Evolutionary conservation across 768 basidiomycete genomes (phyloP).

Genomic region (Xerocomellus intermedius): DNA sequence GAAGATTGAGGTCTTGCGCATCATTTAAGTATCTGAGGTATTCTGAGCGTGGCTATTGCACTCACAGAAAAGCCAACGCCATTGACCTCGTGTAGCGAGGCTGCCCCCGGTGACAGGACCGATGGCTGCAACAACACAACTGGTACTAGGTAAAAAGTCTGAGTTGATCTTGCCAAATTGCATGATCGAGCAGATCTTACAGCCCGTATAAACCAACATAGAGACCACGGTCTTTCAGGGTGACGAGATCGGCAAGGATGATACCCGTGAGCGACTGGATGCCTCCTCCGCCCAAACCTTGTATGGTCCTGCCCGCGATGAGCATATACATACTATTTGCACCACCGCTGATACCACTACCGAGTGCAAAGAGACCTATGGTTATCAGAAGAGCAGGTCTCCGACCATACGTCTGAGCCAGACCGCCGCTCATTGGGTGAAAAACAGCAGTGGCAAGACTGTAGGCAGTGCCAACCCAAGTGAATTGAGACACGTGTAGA

Average conservation of each 20-base stretch:
- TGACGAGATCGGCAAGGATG: too few species aligned
- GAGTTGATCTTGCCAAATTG: not conserved
- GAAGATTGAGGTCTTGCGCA: not conserved
- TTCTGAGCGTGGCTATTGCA: not conserved
- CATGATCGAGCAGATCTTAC: slow-evolving; percentile 14
- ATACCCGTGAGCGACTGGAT: too few species aligned
- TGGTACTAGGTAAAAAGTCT: slow-evolving; percentile 17
- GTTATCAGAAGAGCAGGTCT: too few species aligned
- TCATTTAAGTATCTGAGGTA: not conserved
- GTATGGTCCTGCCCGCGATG: slow-evolving; percentile 41
- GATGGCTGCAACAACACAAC: slow-evolving; percentile 33
- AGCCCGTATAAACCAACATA: slow-evolving; percentile 38
- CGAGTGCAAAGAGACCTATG: too few species aligned
- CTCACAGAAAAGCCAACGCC: slow-evolving; percentile 40
- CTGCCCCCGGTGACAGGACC: slow-evolving; percentile 37
- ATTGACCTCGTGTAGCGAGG: slow-evolving; percentile 29
- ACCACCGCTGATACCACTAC: slow-evolving; percentile 29
- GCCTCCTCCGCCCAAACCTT: slow-evolving; percentile 33
- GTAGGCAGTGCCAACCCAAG: too few species aligned
- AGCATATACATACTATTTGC: slow-evolving; percentile 41
- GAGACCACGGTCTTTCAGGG: too few species aligned
- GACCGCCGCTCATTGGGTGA: too few species aligned
- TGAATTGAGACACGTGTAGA: too few species aligned
- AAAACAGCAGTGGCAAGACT: too few species aligned
- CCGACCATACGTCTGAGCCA: too few species aligned